Evolutionary conservation across 495 filamentous ascomycete species (phyloP).

Genomic region (Daldinia grandis): DNA sequence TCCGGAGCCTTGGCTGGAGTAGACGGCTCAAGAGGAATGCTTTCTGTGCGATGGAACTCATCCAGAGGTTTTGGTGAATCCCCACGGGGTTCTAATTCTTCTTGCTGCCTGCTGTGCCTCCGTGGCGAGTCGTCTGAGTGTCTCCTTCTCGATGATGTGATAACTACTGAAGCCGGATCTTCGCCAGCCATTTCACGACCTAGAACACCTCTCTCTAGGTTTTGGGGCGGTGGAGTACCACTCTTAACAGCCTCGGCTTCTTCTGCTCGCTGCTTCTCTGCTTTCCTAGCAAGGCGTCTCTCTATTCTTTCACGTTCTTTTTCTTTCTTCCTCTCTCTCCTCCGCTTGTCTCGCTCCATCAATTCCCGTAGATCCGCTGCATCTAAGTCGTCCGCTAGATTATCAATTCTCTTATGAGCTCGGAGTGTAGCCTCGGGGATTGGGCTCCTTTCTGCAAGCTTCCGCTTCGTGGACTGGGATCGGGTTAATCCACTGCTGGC

Average conservation of each 20-base stretch:
- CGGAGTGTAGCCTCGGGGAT: slow-evolving; percentile 71
- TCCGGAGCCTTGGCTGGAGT: slow-evolving; percentile 25
- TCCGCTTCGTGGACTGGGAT: slow-evolving; percentile 55
- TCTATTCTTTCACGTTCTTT: slow-evolving; percentile 75
- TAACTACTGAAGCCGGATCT: slow-evolving; percentile 53
- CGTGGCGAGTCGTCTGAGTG: slow-evolving; percentile 40
- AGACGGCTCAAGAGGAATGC: slow-evolving; percentile 40
- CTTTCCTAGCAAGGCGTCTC: slow-evolving; percentile 70
- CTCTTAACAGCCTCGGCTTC: slow-evolving; percentile 51
- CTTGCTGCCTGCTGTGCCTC: slow-evolving; percentile 29
- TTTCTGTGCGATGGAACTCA: slow-evolving; percentile 54
- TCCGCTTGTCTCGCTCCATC: slow-evolving; percentile 83
- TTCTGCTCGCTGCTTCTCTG: slow-evolving; percentile 69
- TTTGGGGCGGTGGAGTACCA: slow-evolving; percentile 60
- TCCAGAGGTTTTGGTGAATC: slow-evolving; percentile 42
- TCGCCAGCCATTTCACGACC: slow-evolving; percentile 59
- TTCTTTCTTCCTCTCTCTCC: slow-evolving; percentile 75
- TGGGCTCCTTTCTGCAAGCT: slow-evolving; percentile 54
- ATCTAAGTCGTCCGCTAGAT: slow-evolving; percentile 81
- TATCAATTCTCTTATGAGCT: slow-evolving; percentile 77
- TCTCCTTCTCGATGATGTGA: slow-evolving; percentile 57
- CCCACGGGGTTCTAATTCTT: slow-evolving; percentile 26
- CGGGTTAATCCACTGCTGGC: slow-evolving; percentile 37
- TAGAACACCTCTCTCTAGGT: slow-evolving; percentile 62
- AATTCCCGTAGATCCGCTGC: slow-evolving; percentile 81